phyloP scores from a whole-genome alignment of 2,329 filamentous ascomycete species.

The Fusarium mundagurra region DNA sequence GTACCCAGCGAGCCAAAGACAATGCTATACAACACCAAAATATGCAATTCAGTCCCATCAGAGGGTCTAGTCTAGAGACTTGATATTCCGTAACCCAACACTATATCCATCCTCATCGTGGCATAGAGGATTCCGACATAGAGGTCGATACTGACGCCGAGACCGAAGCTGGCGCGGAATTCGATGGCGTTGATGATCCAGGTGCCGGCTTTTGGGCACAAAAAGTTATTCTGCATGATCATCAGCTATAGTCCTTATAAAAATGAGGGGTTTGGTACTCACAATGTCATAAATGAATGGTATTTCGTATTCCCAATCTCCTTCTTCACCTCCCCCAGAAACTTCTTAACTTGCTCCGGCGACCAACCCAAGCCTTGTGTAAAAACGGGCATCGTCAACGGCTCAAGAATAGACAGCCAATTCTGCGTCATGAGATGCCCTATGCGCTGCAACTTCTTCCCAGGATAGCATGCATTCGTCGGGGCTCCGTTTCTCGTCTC shows the following conservation, averaged over 20 bases:
- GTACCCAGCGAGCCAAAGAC: background rate
- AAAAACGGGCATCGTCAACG: slow-evolving; percentile 35
- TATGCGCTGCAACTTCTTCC: slow-evolving; percentile 37
- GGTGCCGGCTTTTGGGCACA: slow-evolving; percentile 31
- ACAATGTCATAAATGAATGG: slow-evolving; percentile 41
- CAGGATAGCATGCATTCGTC: slow-evolving; percentile 40
- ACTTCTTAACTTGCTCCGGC: slow-evolving; percentile 24
- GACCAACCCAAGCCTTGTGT: slow-evolving; percentile 36
- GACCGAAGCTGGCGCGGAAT: slow-evolving; percentile 15
- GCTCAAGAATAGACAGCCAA: slow-evolving; percentile 36
- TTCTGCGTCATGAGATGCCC: slow-evolving; percentile 39
- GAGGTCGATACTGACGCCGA: slow-evolving; percentile 27
- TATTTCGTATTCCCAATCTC: slow-evolving; percentile 37
- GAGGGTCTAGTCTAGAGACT: background rate
- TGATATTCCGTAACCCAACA: background rate
- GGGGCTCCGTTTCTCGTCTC: slow-evolving; percentile 37
- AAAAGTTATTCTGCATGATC: slow-evolving; percentile 18
- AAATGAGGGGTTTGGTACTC: background rate
- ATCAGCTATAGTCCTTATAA: background rate
- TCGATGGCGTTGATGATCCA: slow-evolving; percentile 13
- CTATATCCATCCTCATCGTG: background rate
- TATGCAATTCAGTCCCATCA: background rate
- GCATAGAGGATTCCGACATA: slow-evolving; percentile 17
- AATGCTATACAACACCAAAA: background rate
- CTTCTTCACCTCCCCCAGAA: slow-evolving; percentile 31